Evolutionary conservation across 768 basidiomycete species (phyloP).

Genomic region (Boletales sp.): DNA sequence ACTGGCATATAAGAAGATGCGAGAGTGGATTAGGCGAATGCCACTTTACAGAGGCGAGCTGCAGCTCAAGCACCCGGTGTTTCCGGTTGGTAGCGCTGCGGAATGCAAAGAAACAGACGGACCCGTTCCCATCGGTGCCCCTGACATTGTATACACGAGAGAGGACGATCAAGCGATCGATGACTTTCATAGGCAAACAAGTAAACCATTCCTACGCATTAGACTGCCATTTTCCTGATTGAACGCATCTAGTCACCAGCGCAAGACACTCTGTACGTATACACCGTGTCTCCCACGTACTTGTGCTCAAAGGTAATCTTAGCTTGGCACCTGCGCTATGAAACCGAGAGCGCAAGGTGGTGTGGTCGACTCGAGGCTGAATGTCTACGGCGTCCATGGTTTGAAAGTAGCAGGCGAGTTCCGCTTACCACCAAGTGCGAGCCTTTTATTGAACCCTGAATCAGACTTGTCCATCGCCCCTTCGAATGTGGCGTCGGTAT

Average conservation of each 20-base stretch:
- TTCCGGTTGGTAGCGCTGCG: slow-evolving; percentile 25
- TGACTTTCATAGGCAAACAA: slow-evolving; percentile 17
- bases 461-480: slow-evolving; percentile 39
- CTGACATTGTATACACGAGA: slow-evolving; percentile 30
- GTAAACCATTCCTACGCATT: slow-evolving; percentile 8
- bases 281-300: not conserved
- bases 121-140: slow-evolving; percentile 23
- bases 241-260: slow-evolving; percentile 21
- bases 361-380: slow-evolving; percentile 59
- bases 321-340: slow-evolving; percentile 70
- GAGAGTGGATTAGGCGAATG: slow-evolving; percentile 39
- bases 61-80: slow-evolving; percentile 12
- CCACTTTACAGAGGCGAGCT: slow-evolving; percentile 35
- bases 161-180: slow-evolving; percentile 36
- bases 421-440: not conserved
- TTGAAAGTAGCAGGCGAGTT: slow-evolving; percentile 55
- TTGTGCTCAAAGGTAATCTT: not conserved
- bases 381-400: slow-evolving; percentile 56
- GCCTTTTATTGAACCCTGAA: not conserved
- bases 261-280: slow-evolving; percentile 31
- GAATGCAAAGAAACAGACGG: slow-evolving; percentile 11
- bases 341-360: slow-evolving; percentile 54
- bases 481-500: slow-evolving; percentile 34
- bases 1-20: slow-evolving; percentile 24
- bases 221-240: not conserved